Percentiles rank a stretch among this genome's conserved stretches.
phyloP scores from a whole-genome alignment of 2,329 filamentous ascomycete species.

The Microsporum audouinii region DNA sequence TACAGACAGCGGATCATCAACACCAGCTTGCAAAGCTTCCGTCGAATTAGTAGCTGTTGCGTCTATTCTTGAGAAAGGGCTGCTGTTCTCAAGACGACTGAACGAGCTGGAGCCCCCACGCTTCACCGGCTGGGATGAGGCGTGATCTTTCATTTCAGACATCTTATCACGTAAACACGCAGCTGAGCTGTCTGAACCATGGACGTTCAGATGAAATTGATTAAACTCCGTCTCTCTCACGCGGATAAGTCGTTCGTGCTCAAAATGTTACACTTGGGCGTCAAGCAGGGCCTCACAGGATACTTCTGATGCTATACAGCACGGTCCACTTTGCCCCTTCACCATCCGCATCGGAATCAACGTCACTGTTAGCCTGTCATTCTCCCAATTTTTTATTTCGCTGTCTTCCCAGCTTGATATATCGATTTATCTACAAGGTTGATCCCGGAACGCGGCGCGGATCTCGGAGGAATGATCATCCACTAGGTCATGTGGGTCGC shows the following conservation, averaged over 20 bases:
- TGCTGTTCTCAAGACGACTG: neutral
- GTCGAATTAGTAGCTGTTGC: conserved; percentile 20
- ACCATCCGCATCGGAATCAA: neutral
- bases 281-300: conserved; percentile 1
- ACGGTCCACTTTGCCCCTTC: neutral
- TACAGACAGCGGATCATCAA: neutral
- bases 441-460: neutral
- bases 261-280: neutral
- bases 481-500: neutral
- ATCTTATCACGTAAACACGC: neutral
- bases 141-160: neutral
- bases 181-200: neutral
- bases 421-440: neutral
- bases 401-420: neutral
- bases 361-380: neutral
- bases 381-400: neutral
- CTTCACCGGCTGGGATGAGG: neutral
- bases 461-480: neutral
- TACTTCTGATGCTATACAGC: neutral
- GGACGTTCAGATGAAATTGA: neutral
- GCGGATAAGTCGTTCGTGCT: neutral
- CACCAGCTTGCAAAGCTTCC: neutral
- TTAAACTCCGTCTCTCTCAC: neutral
- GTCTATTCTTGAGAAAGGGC: conserved; percentile 16
- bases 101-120: neutral